Conservation (phyloP, 495 filamentous ascomycete genomes). For the Trichoderma reesei region DNA sequence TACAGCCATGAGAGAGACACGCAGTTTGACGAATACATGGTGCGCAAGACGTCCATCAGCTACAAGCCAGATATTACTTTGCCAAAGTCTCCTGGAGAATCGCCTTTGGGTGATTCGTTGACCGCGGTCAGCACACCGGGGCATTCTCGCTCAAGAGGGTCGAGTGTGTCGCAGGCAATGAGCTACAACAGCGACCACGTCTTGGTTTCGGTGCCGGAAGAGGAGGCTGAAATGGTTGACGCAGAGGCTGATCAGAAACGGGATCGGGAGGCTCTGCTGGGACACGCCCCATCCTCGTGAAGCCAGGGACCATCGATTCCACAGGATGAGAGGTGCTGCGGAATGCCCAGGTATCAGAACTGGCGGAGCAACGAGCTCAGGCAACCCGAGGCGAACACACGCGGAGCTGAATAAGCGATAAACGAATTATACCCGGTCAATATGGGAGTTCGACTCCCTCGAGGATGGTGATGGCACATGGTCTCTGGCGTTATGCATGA, state of each 20-base stretch:
- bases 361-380: neutral
- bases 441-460: neutral
- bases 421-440: neutral
- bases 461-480: neutral
- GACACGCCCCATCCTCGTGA: neutral
- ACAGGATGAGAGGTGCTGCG: neutral
- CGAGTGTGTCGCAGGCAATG: neutral
- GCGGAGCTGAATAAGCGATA: neutral
- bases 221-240: neutral
- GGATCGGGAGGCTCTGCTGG: neutral
- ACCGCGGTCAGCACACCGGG: neutral
- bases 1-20: slow-evolving; percentile 28
- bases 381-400: neutral
- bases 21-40: slow-evolving; percentile 24
- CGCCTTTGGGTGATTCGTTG: slow-evolving; percentile 19
- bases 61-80: slow-evolving; percentile 21
- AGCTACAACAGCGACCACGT: slow-evolving; percentile 8
- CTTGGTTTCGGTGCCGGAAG: slow-evolving; percentile 10
- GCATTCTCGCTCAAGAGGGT: neutral
- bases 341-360: neutral
- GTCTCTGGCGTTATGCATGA: slow-evolving; percentile 1
- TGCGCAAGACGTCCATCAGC: slow-evolving; percentile 14
- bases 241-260: neutral
- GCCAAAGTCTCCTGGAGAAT: slow-evolving; percentile 13
- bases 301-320: no score